Conservation (phyloP, 306 rosid genomes). For the Leucaena leucocephala region DNA sequence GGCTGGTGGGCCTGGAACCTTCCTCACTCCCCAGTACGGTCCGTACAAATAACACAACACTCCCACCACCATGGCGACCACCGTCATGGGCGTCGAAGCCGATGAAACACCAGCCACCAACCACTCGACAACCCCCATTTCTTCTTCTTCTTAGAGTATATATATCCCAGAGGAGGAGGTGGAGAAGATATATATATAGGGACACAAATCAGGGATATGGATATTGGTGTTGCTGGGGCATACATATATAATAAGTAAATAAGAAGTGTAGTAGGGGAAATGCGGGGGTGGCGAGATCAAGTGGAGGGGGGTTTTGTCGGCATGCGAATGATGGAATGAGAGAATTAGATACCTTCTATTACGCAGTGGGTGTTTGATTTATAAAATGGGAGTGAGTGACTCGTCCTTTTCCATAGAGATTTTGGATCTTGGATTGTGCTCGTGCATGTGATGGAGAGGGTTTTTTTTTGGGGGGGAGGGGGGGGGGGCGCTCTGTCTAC, state of each 20-base stretch:
- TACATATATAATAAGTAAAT: neutral
- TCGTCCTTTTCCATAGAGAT: neutral
- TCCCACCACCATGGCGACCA: conserved; percentile 52
- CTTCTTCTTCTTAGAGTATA: neutral
- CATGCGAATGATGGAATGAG: conserved; percentile 50
- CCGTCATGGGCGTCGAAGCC: conserved; percentile 45
- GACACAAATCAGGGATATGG: neutral
- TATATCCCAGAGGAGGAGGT: neutral
- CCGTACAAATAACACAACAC: conserved; percentile 56
- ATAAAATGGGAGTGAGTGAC: conserved; percentile 26
- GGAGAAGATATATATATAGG: neutral
- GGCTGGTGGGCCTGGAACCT: conserved; percentile 88
- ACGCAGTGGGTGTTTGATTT: neutral
- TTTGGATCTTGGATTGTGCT: neutral
- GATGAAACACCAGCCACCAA: conserved; percentile 30
- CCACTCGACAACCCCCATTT: conserved; percentile 37
- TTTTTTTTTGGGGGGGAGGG: neutral
- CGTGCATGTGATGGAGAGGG: conserved; percentile 16
- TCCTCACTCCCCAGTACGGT: conserved; percentile 84
- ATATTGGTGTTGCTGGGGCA: conserved; percentile 10
- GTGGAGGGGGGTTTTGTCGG: conserved; percentile 51
- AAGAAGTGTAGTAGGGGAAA: neutral
- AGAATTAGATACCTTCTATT: conserved; percentile 44
- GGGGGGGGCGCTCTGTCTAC: neutral
- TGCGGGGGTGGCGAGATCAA: conserved; percentile 29